Base-by-base conservation (phyloP, 176 grass and related monocot genomes). In the Pontederia paniculata region DNA sequence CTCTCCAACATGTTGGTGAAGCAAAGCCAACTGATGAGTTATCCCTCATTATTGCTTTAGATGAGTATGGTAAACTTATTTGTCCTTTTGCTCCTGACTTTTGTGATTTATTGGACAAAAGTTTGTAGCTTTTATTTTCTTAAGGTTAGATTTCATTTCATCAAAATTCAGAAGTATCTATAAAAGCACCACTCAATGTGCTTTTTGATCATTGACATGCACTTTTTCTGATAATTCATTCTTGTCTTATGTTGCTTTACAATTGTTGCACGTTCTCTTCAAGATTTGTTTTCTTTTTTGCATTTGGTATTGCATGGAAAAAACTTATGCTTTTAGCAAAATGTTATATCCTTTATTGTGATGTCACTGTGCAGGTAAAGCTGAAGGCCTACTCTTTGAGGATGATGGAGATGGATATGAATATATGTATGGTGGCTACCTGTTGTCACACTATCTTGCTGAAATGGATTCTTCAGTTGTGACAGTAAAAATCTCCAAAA, bases 381-480 rank as follows among this genome's bases (percentile, higher is more conserved):
- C 86, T 79, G 73, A 77, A 69, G 91, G 86, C 71, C 58, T 89
- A 57, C 77, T 89, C 22, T 97, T 81, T 9, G 91, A 97, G 78
- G 91, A 97, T 58, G 77, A 74, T 76, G 91, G 83, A 47, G 91
- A 97, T 69, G 91, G 91, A 60, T 90, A 90, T 31, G 55, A 63
- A 9, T 97, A 84, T 74, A 89, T 66, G 46, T 62, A 79, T 17
- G 91, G 86, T 21, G 52, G 77, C 44, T 97, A 80, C 71, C 79
- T 97, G 49, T 77, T 97, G 57, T 86, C 91, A 68, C 71, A 81
- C 61, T 97, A 90, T 81, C 23, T 62, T 50, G 91, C 91, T 17
- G 82, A 90, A 68, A 66, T 71, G n/a, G 51, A 73, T 72, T 87
- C 76, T 41, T 74, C 80, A 22, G 57, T 79, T 58, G 57, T 97